Conservation (phyloP, 345 rosid genomes). For the Atalantia buxifolia region DNA sequence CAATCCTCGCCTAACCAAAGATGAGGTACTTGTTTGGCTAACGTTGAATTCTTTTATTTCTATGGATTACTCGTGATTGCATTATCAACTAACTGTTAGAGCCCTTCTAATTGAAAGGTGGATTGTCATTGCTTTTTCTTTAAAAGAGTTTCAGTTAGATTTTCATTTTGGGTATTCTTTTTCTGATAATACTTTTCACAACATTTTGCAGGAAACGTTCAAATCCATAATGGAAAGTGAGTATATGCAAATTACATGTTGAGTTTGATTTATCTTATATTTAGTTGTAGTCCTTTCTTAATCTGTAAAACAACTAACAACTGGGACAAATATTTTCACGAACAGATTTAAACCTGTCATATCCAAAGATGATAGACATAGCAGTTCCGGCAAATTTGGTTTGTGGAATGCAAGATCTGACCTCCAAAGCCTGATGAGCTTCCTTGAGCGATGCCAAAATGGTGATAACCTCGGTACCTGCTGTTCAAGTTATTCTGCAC, state of each 20-base stretch:
- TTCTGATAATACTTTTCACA: neutral
- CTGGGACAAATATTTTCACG: neutral
- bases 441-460: neutral
- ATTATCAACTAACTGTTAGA: neutral
- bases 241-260: conserved; percentile 13
- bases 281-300: neutral
- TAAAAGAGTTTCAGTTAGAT: neutral
- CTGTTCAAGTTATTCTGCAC: neutral
- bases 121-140: neutral
- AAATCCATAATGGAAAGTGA: conserved; percentile 79
- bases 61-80: neutral
- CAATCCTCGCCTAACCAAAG: conserved; percentile 81
- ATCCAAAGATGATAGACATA: conserved; percentile 88
- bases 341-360: conserved; percentile 73
- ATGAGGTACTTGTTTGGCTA: conserved; percentile 46
- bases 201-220: conserved; percentile 68
- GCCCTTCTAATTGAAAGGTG: neutral
- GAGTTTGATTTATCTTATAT: neutral
- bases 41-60: conserved; percentile 2
- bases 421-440: conserved; percentile 19
- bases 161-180: neutral
- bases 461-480: neutral
- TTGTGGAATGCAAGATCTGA: conserved; percentile 78
- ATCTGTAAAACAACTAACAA: neutral
- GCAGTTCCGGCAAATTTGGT: conserved; percentile 86